Evolutionary conservation across 495 filamentous ascomycete genomes (phyloP).

Genomic region (Penicillium coffeae): DNA sequence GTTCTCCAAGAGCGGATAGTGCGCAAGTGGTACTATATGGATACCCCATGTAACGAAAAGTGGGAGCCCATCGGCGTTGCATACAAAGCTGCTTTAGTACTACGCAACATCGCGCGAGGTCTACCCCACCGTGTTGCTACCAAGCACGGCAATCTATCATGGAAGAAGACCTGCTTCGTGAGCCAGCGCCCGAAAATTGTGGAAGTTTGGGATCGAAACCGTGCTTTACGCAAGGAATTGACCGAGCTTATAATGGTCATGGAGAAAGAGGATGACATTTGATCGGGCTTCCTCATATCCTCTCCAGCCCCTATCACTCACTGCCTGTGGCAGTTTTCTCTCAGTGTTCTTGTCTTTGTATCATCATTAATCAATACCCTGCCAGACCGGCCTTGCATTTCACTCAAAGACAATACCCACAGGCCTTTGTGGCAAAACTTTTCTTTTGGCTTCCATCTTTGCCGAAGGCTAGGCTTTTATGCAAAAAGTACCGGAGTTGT

Average conservation of each 20-base stretch:
- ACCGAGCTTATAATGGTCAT: conserved; percentile 46
- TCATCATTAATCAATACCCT: not conserved
- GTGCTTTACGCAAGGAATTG: conserved; percentile 40
- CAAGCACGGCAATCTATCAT: conserved; percentile 31
- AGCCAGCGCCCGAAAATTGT: conserved; percentile 42
- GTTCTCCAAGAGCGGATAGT: conserved; percentile 42
- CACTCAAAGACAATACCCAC: not conserved
- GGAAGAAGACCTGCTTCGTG: conserved; percentile 42
- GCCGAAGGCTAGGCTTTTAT: not conserved
- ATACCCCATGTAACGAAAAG: conserved; percentile 77
- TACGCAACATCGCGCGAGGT: conserved; percentile 84
- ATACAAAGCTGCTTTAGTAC: conserved; percentile 74
- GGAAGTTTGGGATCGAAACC: conserved; percentile 42
- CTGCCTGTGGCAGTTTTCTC: not conserved
- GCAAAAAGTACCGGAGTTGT: conserved; percentile 21
- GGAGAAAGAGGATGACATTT: conserved; percentile 41
- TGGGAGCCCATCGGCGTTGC: conserved; percentile 80
- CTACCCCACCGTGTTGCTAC: conserved; percentile 45
- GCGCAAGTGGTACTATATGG: conserved; percentile 47
- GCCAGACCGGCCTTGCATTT: not conserved
- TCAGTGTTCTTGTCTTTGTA: not conserved
- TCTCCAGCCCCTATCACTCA: not conserved
- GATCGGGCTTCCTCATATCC: not conserved
- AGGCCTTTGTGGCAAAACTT: not conserved
- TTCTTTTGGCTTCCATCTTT: not conserved